A percentile compares a stretch with the other conserved stretches of the same genome.
These are phyloP conservation scores for Berkeleyomyces basicola DNA, from an alignment of 2,329 filamentous ascomycete genomes.

Conservation along the genomic window DNA sequence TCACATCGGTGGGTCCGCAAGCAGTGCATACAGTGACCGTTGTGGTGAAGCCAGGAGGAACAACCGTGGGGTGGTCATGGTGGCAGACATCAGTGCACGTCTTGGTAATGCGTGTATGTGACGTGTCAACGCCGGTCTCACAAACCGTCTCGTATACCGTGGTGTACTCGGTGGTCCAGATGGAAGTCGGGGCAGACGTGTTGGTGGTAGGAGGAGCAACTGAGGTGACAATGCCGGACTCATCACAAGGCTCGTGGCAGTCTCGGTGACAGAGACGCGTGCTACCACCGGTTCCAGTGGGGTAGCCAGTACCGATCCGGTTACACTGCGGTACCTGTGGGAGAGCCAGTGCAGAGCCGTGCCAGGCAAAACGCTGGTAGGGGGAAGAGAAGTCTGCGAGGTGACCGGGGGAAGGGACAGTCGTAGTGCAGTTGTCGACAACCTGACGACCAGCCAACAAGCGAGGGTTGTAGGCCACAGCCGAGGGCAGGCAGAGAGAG, in stretches of 20 bases:
- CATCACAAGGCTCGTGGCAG: background rate
- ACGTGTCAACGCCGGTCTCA: slow-evolving; percentile 10
- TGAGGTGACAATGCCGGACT: background rate
- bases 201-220: background rate
- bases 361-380: background rate
- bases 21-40: slow-evolving; percentile 5
- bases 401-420: background rate
- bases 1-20: background rate
- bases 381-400: background rate
- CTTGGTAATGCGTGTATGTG: slow-evolving; percentile 14
- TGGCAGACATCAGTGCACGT: slow-evolving; percentile 8
- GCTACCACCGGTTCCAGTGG: background rate
- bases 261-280: background rate
- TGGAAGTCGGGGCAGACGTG: background rate
- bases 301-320: background rate
- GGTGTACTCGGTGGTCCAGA: slow-evolving; percentile 9
- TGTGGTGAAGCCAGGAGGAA: slow-evolving; percentile 13
- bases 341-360: background rate
- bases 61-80: background rate
- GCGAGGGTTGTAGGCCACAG: slow-evolving; percentile 7
- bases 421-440: background rate
- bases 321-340: background rate
- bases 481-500: slow-evolving; percentile 8
- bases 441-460: slow-evolving; percentile 4
- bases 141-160: slow-evolving; percentile 12